phyloP scores from a whole-genome alignment of 2,329 filamentous ascomycete species.

The Pochonia chlamydosporia region DNA sequence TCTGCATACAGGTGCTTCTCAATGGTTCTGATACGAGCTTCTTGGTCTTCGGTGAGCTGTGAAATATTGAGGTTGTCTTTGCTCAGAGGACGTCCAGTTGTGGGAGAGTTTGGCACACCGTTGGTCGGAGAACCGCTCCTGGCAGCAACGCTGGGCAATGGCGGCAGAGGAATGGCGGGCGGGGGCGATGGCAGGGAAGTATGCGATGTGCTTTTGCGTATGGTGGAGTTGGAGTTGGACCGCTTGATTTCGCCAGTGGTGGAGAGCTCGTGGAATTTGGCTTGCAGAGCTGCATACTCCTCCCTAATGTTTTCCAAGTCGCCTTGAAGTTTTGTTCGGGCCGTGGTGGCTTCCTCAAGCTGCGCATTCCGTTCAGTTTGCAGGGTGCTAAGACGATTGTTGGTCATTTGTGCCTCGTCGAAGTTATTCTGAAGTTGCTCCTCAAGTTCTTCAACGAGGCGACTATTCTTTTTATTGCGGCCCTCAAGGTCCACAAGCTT shows the following conservation, averaged over 20 bases:
- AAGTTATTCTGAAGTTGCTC: slow-evolving; percentile 94
- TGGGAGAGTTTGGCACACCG: slow-evolving; percentile 43
- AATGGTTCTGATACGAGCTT: slow-evolving; percentile 88
- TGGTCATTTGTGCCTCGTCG: slow-evolving; percentile 81
- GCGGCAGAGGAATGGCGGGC: slow-evolving; percentile 91
- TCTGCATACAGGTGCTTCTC: slow-evolving; percentile 96
- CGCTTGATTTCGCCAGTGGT: slow-evolving; percentile 43
- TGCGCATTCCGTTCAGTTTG: slow-evolving; percentile 69
- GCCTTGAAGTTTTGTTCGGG: slow-evolving; percentile 55
- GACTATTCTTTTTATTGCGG: slow-evolving; percentile 83
- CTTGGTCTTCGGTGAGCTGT: slow-evolving; percentile 89
- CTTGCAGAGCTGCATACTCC: slow-evolving; percentile 71
- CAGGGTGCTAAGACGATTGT: slow-evolving; percentile 78
- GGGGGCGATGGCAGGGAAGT: slow-evolving; percentile 86
- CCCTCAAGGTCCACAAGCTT: slow-evolving; percentile 57
- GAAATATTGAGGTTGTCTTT: slow-evolving; percentile 64
- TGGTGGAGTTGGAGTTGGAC: slow-evolving; percentile 60
- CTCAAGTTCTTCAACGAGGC: slow-evolving; percentile 90
- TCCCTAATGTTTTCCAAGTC: slow-evolving; percentile 64
- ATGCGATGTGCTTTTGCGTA: slow-evolving; percentile 80
- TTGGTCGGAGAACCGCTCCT: slow-evolving; percentile 40
- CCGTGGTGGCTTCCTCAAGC: slow-evolving; percentile 70
- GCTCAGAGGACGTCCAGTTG: slow-evolving; percentile 65
- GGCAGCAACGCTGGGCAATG: slow-evolving; percentile 60
- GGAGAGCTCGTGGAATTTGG: slow-evolving; percentile 52